A percentile compares a stretch with the other conserved stretches of the same genome.
Conservation (phyloP, 2,329 filamentous ascomycete species). For the Cordyceps fumosorosea region DNA sequence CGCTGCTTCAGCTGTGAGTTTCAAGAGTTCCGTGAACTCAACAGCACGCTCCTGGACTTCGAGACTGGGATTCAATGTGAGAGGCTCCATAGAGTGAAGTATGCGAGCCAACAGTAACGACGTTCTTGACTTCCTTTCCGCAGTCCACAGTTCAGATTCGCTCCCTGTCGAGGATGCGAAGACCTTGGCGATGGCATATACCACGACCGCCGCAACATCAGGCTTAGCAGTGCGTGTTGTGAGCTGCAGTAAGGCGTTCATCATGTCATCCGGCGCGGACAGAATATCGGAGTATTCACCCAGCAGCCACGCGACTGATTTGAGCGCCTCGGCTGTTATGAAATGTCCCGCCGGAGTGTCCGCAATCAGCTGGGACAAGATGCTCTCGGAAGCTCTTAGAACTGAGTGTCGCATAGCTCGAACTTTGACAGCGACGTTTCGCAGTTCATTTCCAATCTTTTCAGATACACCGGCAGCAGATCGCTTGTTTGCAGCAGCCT, state of each 20-base stretch:
- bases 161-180: slow-evolving; percentile 66
- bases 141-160: slow-evolving; percentile 60
- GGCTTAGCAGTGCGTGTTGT: slow-evolving; percentile 51
- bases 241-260: slow-evolving; percentile 68
- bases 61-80: slow-evolving; percentile 75
- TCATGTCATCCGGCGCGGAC: slow-evolving; percentile 60
- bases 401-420: slow-evolving; percentile 73
- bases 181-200: slow-evolving; percentile 83
- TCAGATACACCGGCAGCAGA: slow-evolving; percentile 44
- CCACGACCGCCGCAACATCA: slow-evolving; percentile 65
- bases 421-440: slow-evolving; percentile 88
- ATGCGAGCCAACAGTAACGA: slow-evolving; percentile 75
- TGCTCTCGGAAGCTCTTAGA: slow-evolving; percentile 74
- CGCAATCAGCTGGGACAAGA: slow-evolving; percentile 53
- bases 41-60: slow-evolving; percentile 95
- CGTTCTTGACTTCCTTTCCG: slow-evolving; percentile 65
- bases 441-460: slow-evolving; percentile 75
- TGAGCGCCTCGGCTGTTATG: slow-evolving; percentile 60
- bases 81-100: slow-evolving; percentile 71
- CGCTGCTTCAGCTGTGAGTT: slow-evolving; percentile 76
- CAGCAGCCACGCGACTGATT: slow-evolving; percentile 74
- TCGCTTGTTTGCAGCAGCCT: slow-evolving; percentile 22
- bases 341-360: slow-evolving; percentile 49
- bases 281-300: slow-evolving; percentile 81
- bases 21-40: slow-evolving; percentile 84